Conservation (phyloP, 1,284 basidiomycete species). For the Chiua sp. region DNA sequence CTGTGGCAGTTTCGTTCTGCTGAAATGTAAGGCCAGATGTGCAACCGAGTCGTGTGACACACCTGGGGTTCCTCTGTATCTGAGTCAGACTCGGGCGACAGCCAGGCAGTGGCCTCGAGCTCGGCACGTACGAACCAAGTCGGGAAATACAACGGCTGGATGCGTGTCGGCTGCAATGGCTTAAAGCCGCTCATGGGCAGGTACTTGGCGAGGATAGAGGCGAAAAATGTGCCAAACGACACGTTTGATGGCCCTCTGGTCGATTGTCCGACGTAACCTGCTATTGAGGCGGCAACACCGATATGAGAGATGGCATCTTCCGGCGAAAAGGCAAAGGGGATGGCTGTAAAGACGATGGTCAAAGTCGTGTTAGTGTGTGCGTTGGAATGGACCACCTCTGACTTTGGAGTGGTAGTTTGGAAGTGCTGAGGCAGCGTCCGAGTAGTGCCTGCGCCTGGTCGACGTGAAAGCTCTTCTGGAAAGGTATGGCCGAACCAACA, state of each 20-base stretch:
- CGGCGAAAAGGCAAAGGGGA: slow-evolving; percentile 43
- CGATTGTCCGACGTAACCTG: slow-evolving; percentile 21
- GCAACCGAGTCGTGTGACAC: slow-evolving; percentile 10
- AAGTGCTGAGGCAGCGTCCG: slow-evolving; percentile 17
- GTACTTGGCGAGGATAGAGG: slow-evolving; percentile 35
- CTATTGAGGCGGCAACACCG: slow-evolving; percentile 23
- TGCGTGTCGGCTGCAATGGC: slow-evolving; percentile 35
- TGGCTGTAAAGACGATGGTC: slow-evolving; percentile 33
- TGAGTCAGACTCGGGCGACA: slow-evolving; percentile 30
- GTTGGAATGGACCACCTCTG: slow-evolving; percentile 41
- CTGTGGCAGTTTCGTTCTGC: slow-evolving; percentile 24
- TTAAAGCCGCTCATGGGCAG: slow-evolving; percentile 33
- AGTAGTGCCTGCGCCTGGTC: slow-evolving; percentile 18
- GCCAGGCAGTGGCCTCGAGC: slow-evolving; percentile 42
- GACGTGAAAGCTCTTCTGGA: slow-evolving; percentile 1
- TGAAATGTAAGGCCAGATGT: slow-evolving; percentile 4
- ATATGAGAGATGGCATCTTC: slow-evolving; percentile 40
- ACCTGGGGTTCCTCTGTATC: slow-evolving; percentile 29
- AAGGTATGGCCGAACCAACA: slow-evolving; percentile 22
- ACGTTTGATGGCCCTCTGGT: slow-evolving; percentile 19
- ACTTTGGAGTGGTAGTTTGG: slow-evolving; percentile 46
- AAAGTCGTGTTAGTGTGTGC: slow-evolving; percentile 4
- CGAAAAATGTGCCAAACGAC: slow-evolving; percentile 12
- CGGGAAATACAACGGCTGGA: slow-evolving; percentile 61
- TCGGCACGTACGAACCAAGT: slow-evolving; percentile 65